Conservation (phyloP, 352 stramenopile genomes). For the Pythium dissimile region DNA sequence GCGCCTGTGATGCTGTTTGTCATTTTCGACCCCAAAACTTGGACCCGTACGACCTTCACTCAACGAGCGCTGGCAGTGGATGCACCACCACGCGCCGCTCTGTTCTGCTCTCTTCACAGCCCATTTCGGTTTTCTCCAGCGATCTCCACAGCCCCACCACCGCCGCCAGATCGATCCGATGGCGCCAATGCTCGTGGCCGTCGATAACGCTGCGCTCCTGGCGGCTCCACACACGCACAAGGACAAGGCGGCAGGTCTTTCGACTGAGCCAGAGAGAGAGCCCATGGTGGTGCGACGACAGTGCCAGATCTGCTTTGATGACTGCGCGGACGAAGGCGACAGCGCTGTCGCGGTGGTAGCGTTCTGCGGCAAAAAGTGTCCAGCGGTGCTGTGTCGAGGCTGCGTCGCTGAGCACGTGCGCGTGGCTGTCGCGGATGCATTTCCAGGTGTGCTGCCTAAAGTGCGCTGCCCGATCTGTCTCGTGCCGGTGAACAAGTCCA, state of each 20-base stretch:
- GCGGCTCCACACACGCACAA: constrained; percentile 7
- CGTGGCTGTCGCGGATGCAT: neutral
- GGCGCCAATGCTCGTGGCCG: constrained; percentile 3
- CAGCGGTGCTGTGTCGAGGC: constrained; percentile 13
- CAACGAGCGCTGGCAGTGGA: neutral
- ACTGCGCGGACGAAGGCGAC: neutral
- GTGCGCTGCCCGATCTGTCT: constrained; percentile 27
- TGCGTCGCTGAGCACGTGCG: constrained; percentile 19
- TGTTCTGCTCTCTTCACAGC: neutral
- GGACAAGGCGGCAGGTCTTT: neutral
- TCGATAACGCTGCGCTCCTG: neutral
- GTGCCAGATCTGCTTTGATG: constrained; percentile 26
- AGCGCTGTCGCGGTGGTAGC: neutral
- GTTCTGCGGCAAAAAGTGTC: constrained; percentile 16
- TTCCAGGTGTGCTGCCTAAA: constrained; percentile 17
- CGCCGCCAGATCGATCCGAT: neutral
- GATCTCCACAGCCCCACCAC: neutral
- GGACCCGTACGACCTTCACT: neutral
- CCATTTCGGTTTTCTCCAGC: neutral
- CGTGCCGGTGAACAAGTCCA: constrained; percentile 17
- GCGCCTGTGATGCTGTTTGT: neutral
- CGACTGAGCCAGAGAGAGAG: neutral
- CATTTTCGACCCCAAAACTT: no score
- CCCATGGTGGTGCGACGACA: neutral
- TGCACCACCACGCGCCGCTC: no score